Conservation (phyloP, 306 rosid genomes). For the Vigna reflexopilosa region DNA sequence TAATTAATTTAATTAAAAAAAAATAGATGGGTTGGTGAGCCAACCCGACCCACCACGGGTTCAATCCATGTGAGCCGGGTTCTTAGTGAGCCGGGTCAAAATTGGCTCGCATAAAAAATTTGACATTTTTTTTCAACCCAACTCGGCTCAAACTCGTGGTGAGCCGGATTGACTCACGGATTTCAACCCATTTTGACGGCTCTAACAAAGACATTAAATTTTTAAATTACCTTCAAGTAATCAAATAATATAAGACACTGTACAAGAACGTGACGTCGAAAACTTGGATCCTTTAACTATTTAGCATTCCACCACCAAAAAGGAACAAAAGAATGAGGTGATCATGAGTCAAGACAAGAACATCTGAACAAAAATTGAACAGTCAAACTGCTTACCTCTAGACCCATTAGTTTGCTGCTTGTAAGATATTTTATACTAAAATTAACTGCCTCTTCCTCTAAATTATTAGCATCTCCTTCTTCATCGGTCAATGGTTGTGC, state of each 20-base stretch:
- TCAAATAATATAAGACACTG: slow-evolving; percentile 96
- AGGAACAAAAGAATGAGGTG: slow-evolving; percentile 27
- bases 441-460: slow-evolving; percentile 88
- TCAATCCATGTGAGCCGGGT: too few species aligned
- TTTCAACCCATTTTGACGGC: too few species aligned
- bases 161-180: too few species aligned
- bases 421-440: slow-evolving; percentile 98
- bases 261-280: slow-evolving; percentile 91
- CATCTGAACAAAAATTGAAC: slow-evolving; percentile 28
- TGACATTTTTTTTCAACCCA: too few species aligned
- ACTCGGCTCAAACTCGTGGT: too few species aligned
- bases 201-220: not conserved
- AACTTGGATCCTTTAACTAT: slow-evolving; percentile 94
- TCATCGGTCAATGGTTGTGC: slow-evolving; percentile 97
- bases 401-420: slow-evolving; percentile 95
- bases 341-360: slow-evolving; percentile 32
- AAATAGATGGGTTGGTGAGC: too few species aligned
- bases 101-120: too few species aligned
- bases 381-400: slow-evolving; percentile 69
- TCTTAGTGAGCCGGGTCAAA: too few species aligned
- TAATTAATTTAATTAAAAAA: too few species aligned
- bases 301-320: slow-evolving; percentile 29
- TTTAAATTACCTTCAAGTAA: slow-evolving; percentile 78
- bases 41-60: too few species aligned
- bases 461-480: slow-evolving; percentile 89